Base-by-base conservation (phyloP, 352 stramenopile species). In the Phytophthora litchii region DNA sequence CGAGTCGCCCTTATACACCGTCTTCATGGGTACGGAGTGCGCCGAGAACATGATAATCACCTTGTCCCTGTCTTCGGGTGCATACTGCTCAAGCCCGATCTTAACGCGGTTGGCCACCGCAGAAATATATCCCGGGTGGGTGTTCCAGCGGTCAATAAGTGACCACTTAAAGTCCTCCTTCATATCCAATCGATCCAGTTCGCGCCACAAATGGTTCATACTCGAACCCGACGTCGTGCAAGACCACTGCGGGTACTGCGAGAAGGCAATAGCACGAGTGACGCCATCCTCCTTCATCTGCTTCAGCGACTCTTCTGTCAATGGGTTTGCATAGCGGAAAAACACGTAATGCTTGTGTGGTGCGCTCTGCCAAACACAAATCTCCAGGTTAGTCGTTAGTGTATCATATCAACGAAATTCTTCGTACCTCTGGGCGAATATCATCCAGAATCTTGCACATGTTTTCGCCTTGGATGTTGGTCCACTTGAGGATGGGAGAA, bases 241-340 rank as follows among this genome's bases (percentile, higher is more conserved):
- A 27, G 88, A 98, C 78, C 98, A 99, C 81, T 99, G 97, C 23
- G 97, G 97, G 75, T 99, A 99, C 62, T 91, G 54, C 21, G 97
- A 98, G 45, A 99, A 89, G 23, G 98, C 94, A 21, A 99, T 91
- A n/a, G 98, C 80, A n/a, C 91, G 88, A 49, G 97, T 92, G 13
- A 99, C 91, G 29, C 86, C 89, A 62, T 99, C 97, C 12, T 82
- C 70, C 52, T 93, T 86, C 86, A 99, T 99, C 69, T 98, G 69
- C 54, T 94, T 83, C 40, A 99, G 70, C n/a, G 96, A 97, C 32
- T 92, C 78, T 67, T 99, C 96, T 7, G 97, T 99, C 60, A 98
- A 92, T 20, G 97, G 97, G 54, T 99, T 92, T 61, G 96, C 98
- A 70, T 99, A 99, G 40, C 97, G 88, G 85, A 99, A 99, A 40